Base-by-base conservation (phyloP, 2,329 filamentous ascomycete genomes). In the Tothia fuscella region DNA sequence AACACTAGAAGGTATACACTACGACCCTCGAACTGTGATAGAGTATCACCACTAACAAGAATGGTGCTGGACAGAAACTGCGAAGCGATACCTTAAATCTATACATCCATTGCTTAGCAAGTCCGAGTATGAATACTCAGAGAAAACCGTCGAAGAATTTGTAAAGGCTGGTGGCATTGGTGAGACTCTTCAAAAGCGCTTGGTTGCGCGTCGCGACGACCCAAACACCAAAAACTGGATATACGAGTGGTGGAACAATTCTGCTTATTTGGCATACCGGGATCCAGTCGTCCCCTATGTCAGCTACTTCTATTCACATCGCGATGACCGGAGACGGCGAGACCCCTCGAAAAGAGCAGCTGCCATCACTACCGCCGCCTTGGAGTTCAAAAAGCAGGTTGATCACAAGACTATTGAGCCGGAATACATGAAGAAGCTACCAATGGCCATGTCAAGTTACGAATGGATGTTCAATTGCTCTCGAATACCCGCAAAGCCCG, bases 231-330 rank as follows among this genome's bases (percentile, higher is more conserved):
- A 82, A 67, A 98, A 96, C 66, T 98, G 91, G 91, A 72, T 98
- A 44, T 79, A 82, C 52, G 89, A 98, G 53, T 98, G 91, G 91
- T 98, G 91, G 91, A 96, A 98, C 61, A 78, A 94, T 41, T 77
- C 79, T 4, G 91, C 91, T 45, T 98, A 98, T 65, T 77, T 98
- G 50, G 74, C 67, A 50, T 96, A 96, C 69, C 82, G 89, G 50
- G 91, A 96, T 61, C 91, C 91, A 9, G 85, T 98, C 35, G 84
- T 96, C 14, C 91, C 91, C 47, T 98, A 96, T 59, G 91, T 98
- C 56, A 94, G 86, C 64, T 98, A 98, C 74, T 98, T 98, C 69
- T 98, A 98, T 70, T 95, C 88, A 42, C 89, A 96, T 68, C 78
- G 86, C 51, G 91, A 98, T 63, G 93, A 98, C 64, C 79, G 85